Evolutionary conservation across 2,329 filamentous ascomycete species (phyloP).

Genomic region (Cladorrhinum sp.): DNA sequence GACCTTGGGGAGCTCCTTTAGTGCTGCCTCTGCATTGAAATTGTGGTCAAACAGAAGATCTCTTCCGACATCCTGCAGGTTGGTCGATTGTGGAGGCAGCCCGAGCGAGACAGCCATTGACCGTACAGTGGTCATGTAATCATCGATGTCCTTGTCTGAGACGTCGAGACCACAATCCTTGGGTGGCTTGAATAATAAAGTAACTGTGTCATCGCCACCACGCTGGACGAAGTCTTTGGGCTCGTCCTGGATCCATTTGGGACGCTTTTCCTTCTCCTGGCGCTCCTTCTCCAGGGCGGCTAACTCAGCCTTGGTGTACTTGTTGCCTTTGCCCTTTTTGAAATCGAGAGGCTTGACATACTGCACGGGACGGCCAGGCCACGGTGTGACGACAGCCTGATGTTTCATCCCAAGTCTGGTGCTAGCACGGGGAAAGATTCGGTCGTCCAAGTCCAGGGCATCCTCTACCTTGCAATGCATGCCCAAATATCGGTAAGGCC

Average conservation of each 20-base stretch:
- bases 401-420: conserved; percentile 88
- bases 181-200: conserved; percentile 75
- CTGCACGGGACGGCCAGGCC: conserved; percentile 84
- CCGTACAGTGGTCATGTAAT: conserved; percentile 72
- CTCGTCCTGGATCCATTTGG: conserved; percentile 92
- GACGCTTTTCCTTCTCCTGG: conserved; percentile 72
- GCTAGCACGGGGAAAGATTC: conserved; percentile 93
- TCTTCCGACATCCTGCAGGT: conserved; percentile 81
- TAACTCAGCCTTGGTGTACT: conserved; percentile 74
- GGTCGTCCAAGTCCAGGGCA: conserved; percentile 92
- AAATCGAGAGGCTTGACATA: conserved; percentile 85
- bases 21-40: conserved; percentile 68
- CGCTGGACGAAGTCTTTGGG: conserved; percentile 80
- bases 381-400: conserved; percentile 80
- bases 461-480: conserved; percentile 95
- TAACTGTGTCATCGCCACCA: conserved; percentile 81
- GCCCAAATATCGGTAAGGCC: conserved; percentile 93
- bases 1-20: conserved; percentile 65
- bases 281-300: conserved; percentile 81
- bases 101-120: conserved; percentile 63
- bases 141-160: conserved; percentile 61
- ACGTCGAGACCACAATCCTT: conserved; percentile 46
- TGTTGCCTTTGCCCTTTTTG: conserved; percentile 78
- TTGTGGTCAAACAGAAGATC: conserved; percentile 68
- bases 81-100: conserved; percentile 75